Evolutionary conservation across 352 stramenopile genomes (phyloP), one percentile per base, ranked within the genome.

Genomic region (Pythium angustatum): DNA sequence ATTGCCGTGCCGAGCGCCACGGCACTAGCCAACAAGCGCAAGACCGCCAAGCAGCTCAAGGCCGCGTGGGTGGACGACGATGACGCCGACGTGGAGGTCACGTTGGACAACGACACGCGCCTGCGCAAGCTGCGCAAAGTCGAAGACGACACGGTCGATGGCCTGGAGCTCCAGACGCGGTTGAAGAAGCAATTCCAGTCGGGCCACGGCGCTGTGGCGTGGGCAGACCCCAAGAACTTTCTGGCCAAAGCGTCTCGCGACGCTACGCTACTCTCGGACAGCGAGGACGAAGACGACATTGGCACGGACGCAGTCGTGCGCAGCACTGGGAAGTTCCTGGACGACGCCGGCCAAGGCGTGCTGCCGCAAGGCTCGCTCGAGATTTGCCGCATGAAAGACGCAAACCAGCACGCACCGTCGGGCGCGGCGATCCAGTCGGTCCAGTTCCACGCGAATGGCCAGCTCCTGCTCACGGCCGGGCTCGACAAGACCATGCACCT

Each of bases 401-500:
- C 92, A 22, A 98, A 98, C 73, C 85, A 96, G 65, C 87, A 96
- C 62, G 79, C 81, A 31, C 87, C 87, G 38, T 92, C 86, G 31
- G 86, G 85, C 67, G 83, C 90, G 0, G 83, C 94, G 3, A 84
- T 98, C 27, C 86, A 93, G 64, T 85, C 87, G 40, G 81, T 97
- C 53, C 75, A 93, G 56, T 98, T 97, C 67, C 92, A 98, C 71
- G 63, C 82, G 36, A 93, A 96, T 30, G 79, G 85, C 19, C 90
- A 96, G 56, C 64, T 98, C 19, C 64, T 97, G 60, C 70, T 98
- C 0, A 96, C 93, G 0, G 92, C 86, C 5, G 92, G 92, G 15
- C 79, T 97, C 44, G 94, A 98, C 78, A 98, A 98, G 71, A 94
- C 79, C n/a, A 49, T 98, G 52, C 83, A 94, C 34, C 74, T 98